A percentile compares a stretch with the other conserved stretches of the same genome.
These are phyloP conservation scores for Arthroderma sp. DNA, from an alignment of 2,329 filamentous ascomycete genomes.

Conservation along the genomic window DNA sequence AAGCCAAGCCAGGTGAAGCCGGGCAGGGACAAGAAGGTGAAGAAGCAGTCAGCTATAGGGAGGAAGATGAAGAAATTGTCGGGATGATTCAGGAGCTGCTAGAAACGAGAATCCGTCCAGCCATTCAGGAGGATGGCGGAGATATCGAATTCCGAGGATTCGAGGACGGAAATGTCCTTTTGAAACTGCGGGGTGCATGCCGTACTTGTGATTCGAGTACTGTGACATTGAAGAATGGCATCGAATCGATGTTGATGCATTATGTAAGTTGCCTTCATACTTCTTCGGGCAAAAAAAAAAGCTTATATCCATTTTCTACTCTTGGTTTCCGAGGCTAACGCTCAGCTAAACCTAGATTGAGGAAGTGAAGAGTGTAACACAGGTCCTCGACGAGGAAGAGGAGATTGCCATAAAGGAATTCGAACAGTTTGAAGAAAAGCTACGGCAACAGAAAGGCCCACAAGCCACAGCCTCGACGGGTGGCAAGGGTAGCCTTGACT, in stretches of 20 bases:
- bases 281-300: neutral
- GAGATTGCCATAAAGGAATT: slow-evolving; percentile 79
- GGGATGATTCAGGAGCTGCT: slow-evolving; percentile 98
- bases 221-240: slow-evolving; percentile 91
- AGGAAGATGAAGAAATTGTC: slow-evolving; percentile 86
- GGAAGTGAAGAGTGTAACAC: slow-evolving; percentile 83
- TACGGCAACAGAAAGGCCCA: slow-evolving; percentile 45
- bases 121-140: slow-evolving; percentile 94
- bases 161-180: slow-evolving; percentile 64
- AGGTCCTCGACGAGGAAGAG: slow-evolving; percentile 84
- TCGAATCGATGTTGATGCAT: slow-evolving; percentile 97
- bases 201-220: slow-evolving; percentile 94
- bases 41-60: slow-evolving; percentile 69
- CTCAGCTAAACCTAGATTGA: slow-evolving; percentile 53
- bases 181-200: slow-evolving; percentile 86
- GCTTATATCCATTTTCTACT: too few species aligned
- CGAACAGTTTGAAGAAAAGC: slow-evolving; percentile 84
- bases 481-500: slow-evolving; percentile 35
- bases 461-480: slow-evolving; percentile 34
- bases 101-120: slow-evolving; percentile 85
- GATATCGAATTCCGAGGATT: slow-evolving; percentile 95
- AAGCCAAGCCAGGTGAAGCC: slow-evolving; percentile 43
- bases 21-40: slow-evolving; percentile 20
- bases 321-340: neutral
- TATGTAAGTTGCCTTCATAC: slow-evolving; percentile 49